Evolutionary conservation across 2,329 filamentous ascomycete species (phyloP).

Genomic region (Chrysosporium queenslandicum): DNA sequence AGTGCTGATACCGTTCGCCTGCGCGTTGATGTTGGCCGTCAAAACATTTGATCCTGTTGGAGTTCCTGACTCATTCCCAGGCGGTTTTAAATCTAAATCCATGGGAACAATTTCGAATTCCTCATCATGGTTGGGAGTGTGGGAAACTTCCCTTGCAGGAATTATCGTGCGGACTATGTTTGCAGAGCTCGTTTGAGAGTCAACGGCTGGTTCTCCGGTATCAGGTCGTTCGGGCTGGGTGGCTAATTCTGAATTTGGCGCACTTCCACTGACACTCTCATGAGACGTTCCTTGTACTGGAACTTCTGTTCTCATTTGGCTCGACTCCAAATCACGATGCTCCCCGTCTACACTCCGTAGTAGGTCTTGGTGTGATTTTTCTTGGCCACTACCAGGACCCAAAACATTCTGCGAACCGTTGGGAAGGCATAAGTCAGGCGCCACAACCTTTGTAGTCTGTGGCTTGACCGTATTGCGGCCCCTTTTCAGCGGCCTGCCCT

Average conservation of each 20-base stretch:
- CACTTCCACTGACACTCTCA: neutral
- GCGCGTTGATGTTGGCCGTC: neutral
- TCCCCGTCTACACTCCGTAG: neutral
- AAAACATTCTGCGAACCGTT: neutral
- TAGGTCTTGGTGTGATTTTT: neutral
- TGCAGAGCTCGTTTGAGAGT: too few relatives aligned
- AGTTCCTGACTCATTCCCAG: neutral
- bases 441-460: too few relatives aligned
- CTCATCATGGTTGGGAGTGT: neutral
- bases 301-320: neutral
- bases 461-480: neutral
- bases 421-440: neutral
- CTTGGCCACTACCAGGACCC: neutral
- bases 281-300: neutral
- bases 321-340: neutral
- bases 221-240: too few relatives aligned
- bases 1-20: neutral
- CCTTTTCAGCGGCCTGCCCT: conserved; percentile 19
- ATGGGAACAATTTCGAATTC: neutral
- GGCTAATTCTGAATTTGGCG: neutral
- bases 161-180: neutral
- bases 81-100: neutral
- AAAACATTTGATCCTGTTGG: neutral
- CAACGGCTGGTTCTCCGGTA: too few relatives aligned
- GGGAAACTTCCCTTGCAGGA: conserved; percentile 3